Base-by-base conservation (phyloP, 2,329 filamentous ascomycete species). In the Cordyceps farinosa region DNA sequence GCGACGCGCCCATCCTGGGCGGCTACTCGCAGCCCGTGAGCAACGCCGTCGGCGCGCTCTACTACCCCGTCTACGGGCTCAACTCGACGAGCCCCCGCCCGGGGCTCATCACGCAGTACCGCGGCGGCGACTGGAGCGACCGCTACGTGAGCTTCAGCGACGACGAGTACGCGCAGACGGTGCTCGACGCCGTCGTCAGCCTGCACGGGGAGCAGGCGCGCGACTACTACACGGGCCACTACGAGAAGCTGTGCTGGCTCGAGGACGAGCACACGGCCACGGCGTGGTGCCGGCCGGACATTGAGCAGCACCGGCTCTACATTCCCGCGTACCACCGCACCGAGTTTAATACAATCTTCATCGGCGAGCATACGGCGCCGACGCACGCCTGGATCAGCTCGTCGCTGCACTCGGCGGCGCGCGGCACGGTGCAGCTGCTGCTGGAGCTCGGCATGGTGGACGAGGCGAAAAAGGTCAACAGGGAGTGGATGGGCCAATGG, bases 61-160 rank as follows among this genome's bases (percentile, higher is more conserved):
- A 73, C 62, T 76, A 76, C 52, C 74, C 74, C 4, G 73, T 71
- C 0, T 76, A 71, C 51, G 73, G 74, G 17, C 67, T 75, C 10
- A 76, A 76, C 67, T 75, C 10, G 76, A 76, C 30, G 70, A 69
- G 4, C 15, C 34, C 36, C 47, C 72, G 74, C 0, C 74, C 74
- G 0, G 74, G 73, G 5, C 71, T 75, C 0, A 70, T 76, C 11
- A 70, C 75, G 2, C 71, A 70, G 0, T 76, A 76, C 65, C 68
- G 70, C 47, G 65, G 64, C 42, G 64, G 63, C 29, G 73, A 74
- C 62, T 74, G 71, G 70, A 71, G 70, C 40, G 68, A 72, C 59
- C 69, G 71, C 27, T 70, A 72, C 52, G 70, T 72, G 22, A 71
- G 69, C 62, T 68, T 74, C 48, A 44, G 36, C 52, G 66, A 67